Conservation (phyloP, 441 rosid species). For the Eutrema salsugineum region DNA sequence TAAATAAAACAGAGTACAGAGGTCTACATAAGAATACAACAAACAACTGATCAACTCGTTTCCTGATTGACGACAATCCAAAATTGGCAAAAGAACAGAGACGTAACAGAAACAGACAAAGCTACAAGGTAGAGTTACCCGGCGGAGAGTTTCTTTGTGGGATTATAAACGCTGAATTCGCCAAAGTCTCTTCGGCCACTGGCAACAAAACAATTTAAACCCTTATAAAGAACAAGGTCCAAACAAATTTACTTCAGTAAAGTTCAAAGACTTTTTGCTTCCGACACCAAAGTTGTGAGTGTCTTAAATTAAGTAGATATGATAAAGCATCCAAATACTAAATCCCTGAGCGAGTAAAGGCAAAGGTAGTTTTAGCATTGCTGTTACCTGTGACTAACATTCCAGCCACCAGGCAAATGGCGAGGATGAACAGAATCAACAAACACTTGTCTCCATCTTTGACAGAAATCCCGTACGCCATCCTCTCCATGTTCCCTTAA, state of each 20-base stretch:
- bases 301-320: not conserved
- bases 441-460: conserved; percentile 89
- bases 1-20: not conserved
- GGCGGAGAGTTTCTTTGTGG: conserved; percentile 40
- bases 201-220: conserved; percentile 56
- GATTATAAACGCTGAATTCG: conserved; percentile 85
- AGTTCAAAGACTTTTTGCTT: not conserved
- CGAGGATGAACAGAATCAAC: conserved; percentile 78
- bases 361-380: not conserved
- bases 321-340: not conserved
- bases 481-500: conserved; percentile 64
- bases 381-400: conserved; percentile 54
- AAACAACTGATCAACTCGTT: not conserved
- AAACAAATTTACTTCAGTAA: not conserved
- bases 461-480: conserved; percentile 74
- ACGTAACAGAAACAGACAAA: not conserved
- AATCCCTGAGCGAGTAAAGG: not conserved
- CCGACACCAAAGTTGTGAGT: not conserved
- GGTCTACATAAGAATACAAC: conserved; percentile 11
- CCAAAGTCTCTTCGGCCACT: conserved; percentile 96
- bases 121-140: not conserved
- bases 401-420: conserved; percentile 91
- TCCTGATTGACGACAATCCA: not conserved
- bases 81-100: not conserved
- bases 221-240: conserved; percentile 37